Evolutionary conservation across 768 basidiomycete species (phyloP).

Genomic region (Leccinellum albellum): DNA sequence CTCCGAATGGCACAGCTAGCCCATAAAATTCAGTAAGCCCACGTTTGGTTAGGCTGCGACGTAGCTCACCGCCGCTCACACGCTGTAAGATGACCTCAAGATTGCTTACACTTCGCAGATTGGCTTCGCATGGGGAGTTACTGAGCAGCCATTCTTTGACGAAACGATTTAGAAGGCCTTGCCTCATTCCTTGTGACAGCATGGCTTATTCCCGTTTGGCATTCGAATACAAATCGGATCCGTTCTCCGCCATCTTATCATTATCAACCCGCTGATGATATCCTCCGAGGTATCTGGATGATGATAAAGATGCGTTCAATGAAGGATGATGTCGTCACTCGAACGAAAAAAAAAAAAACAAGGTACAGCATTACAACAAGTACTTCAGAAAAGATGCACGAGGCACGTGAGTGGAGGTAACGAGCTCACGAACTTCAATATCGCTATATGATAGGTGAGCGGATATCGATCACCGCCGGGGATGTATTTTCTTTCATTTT

Average conservation of each 20-base stretch:
- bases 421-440: neutral
- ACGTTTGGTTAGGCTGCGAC: neutral
- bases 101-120: neutral
- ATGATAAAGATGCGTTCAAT: neutral
- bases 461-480: neutral
- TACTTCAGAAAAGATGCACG: neutral
- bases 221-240: neutral
- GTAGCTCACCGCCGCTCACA: too few relatives aligned
- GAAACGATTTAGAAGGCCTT: neutral
- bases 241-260: neutral
- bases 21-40: neutral
- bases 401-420: neutral
- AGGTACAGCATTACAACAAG: neutral
- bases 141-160: neutral
- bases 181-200: neutral
- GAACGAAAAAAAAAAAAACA: neutral
- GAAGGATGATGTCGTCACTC: neutral
- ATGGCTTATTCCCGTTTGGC: neutral
- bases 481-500: neutral
- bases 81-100: neutral
- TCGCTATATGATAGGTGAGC: neutral
- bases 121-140: neutral
- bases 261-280: neutral
- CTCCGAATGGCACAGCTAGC: neutral
- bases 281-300: neutral